These are phyloP conservation scores for Rhodotorula taiwanensis DNA, from an alignment of 768 basidiomycete species.

Conservation along the genomic window DNA sequence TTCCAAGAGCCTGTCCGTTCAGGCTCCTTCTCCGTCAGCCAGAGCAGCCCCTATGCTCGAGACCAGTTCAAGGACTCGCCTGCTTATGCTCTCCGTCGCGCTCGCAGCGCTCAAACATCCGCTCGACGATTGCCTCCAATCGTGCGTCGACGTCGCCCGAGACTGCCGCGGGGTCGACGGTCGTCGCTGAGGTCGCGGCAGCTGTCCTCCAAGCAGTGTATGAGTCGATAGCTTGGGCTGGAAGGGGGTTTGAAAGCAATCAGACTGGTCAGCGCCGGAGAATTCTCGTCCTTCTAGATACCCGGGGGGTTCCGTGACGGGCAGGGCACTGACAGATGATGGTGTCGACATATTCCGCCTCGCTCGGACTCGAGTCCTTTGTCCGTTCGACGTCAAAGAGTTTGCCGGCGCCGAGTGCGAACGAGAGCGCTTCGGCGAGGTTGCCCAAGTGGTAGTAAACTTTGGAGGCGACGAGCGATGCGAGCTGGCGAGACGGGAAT, in stretches of 20 bases:
- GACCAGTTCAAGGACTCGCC: slow-evolving; percentile 48
- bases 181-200: slow-evolving; percentile 18
- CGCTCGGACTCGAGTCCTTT: slow-evolving; percentile 37
- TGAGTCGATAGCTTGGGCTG: slow-evolving; percentile 94
- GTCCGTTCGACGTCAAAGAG: slow-evolving; percentile 59
- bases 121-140: slow-evolving; percentile 75
- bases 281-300: neutral
- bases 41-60: too few species aligned
- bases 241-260: too few species aligned
- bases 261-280: neutral
- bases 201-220: slow-evolving; percentile 64
- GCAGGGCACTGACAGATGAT: slow-evolving; percentile 67
- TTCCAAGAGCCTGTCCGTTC: slow-evolving; percentile 66
- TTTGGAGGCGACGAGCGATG: slow-evolving; percentile 91
- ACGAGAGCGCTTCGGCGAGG: slow-evolving; percentile 89
- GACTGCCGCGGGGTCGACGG: slow-evolving; percentile 47
- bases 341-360: slow-evolving; percentile 88
- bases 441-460: slow-evolving; percentile 95
- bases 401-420: slow-evolving; percentile 81
- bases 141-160: slow-evolving; percentile 79
- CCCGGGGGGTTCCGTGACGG: neutral
- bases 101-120: slow-evolving; percentile 77
- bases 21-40: too few species aligned
- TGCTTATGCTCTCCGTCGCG: slow-evolving; percentile 86
- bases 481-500: slow-evolving; percentile 68